Conservation (phyloP, 148 eudicot species). For the Cornus kousa region DNA sequence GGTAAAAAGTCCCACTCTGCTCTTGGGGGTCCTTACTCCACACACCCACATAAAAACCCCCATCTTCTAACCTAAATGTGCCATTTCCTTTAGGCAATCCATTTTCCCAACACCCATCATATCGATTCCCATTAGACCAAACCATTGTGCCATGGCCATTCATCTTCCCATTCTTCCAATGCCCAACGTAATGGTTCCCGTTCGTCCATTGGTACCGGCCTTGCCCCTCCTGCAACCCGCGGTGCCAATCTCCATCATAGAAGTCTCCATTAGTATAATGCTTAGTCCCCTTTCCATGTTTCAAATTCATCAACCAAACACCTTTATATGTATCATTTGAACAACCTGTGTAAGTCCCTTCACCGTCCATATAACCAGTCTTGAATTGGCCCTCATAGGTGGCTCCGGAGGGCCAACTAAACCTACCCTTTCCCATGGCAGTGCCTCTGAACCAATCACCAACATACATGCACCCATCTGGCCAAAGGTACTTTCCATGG, state of each 20-base stretch:
- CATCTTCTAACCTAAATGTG: constrained; percentile 52
- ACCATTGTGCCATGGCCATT: constrained; percentile 58
- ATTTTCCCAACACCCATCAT: constrained; percentile 67
- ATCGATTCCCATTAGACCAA: constrained; percentile 69
- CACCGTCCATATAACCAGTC: constrained; percentile 73
- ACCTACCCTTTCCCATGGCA: constrained; percentile 61
- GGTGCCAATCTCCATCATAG: constrained; percentile 76
- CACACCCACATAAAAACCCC: constrained; percentile 68
- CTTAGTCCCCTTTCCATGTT: constrained; percentile 61
- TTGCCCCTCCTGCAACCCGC: constrained; percentile 62
- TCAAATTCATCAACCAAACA: constrained; percentile 56
- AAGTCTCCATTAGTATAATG: constrained; percentile 60
- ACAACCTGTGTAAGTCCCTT: constrained; percentile 58
- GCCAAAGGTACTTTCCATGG: constrained; percentile 74
- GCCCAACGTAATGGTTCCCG: constrained; percentile 65
- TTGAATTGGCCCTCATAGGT: constrained; percentile 82
- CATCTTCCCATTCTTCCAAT: constrained; percentile 61
- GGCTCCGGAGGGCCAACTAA: constrained; percentile 92
- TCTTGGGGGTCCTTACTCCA: constrained; percentile 62
- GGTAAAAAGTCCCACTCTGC: constrained; percentile 55
- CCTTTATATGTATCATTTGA: constrained; percentile 65
- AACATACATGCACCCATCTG: constrained; percentile 84
- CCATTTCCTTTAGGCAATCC: constrained; percentile 83
- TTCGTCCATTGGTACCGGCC: constrained; percentile 72
- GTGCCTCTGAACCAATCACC: constrained; percentile 83